Conservation (phyloP, 768 basidiomycete genomes). For the Lactifluus subvellereus region DNA sequence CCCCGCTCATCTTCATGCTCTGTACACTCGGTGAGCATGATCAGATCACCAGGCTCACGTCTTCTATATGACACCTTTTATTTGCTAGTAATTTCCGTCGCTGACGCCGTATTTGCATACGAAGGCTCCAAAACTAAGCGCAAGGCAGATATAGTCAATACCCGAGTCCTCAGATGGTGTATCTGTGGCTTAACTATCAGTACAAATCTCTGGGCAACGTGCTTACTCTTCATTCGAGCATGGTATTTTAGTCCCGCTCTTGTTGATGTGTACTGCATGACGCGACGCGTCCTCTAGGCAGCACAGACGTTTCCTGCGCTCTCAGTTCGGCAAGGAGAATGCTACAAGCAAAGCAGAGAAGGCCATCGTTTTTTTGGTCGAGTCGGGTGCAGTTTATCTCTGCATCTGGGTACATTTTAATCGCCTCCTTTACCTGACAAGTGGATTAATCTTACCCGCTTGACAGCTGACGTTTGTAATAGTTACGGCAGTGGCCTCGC, state of each 20-base stretch:
- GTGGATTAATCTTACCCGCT: neutral
- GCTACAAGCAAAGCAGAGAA: neutral
- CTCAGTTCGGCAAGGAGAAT: neutral
- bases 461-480: neutral
- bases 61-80: neutral
- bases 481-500: neutral
- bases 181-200: neutral
- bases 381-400: slow-evolving; percentile 9
- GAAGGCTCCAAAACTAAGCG: neutral
- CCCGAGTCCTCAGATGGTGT: neutral
- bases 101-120: neutral
- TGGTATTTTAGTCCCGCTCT: slow-evolving; percentile 1
- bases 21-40: slow-evolving; percentile 7
- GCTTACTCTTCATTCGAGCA: slow-evolving; percentile 7
- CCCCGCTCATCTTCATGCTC: neutral
- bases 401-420: slow-evolving; percentile 2
- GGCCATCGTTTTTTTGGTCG: slow-evolving; percentile 4
- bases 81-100: neutral
- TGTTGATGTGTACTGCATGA: neutral
- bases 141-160: neutral
- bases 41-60: neutral
- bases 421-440: neutral
- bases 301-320: neutral
- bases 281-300: neutral
- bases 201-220: slow-evolving; percentile 19